Base-by-base conservation (phyloP, 2,329 filamentous ascomycete species). In the Alternaria sp. region DNA sequence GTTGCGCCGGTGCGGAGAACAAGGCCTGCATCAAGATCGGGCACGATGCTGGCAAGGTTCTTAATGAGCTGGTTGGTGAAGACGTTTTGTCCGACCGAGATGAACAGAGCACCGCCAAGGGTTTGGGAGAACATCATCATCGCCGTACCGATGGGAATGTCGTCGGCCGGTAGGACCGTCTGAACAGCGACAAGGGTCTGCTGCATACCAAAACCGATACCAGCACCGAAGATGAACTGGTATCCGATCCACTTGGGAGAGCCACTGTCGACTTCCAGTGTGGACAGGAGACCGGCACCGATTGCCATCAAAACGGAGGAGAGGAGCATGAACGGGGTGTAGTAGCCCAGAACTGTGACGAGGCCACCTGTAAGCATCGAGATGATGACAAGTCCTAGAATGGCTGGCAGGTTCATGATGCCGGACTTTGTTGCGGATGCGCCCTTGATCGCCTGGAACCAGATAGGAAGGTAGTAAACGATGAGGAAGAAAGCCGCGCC, bases 1-100 rank as follows among this genome's bases (percentile, higher is more conserved):
- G 89, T 92, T 1, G 84, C 84, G 36, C 84, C 85, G 4, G 79
- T 79, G 1, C 66, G 66, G 13, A 82, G 69, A 3, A 85, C 80
- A n/a, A 80, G 60, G 11, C 52, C 60, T 0, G 82, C 74, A 54
- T 81, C 68, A 6, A 84, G 68, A 31, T 76, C 77, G 0, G 81
- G 80, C 1, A 77, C 75, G 2, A 67, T 66, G 13, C 60, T 62
- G 10, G 69, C 51, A 28, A 80, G 66, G 58, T 80, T 79, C 61
- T 76, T 75, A 60, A 82, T 74, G 9, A 84, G 78, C 56, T 78
- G 73, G 71, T 83, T 83, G 42, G 78, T 80, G 73, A 82, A 82
- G 54, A 83, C 79, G 65, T 82, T 83, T 62, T 83, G 81, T 24
- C 73, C 81, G 14, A 82, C 80, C 14, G 78, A 79, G 61, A 83